Evolutionary conservation across 163 green algal species (phyloP).

Genomic region (Scenedesmus sp.): DNA sequence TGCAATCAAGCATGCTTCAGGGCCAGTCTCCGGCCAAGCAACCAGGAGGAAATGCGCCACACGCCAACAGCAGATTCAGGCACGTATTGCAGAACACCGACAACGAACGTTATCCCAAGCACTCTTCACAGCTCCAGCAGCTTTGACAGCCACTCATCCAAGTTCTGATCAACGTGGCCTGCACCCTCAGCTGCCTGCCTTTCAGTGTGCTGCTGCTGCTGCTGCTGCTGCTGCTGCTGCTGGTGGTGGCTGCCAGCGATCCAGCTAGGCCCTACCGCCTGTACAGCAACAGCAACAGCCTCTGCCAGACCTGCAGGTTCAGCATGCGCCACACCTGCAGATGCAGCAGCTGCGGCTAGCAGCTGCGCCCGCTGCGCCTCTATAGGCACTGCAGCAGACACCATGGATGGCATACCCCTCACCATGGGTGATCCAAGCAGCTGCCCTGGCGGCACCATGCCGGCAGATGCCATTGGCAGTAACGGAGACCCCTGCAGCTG

Average conservation of each 20-base stretch:
- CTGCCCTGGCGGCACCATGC: neutral
- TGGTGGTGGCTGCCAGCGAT: neutral
- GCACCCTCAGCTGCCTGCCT: neutral
- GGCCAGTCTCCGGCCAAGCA: no score
- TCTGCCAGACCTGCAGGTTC: neutral
- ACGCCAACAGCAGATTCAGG: neutral
- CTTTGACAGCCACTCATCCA: conserved; percentile 29
- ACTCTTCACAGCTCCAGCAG: neutral
- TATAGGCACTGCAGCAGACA: neutral
- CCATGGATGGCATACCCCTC: neutral
- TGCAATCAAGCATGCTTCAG: neutral
- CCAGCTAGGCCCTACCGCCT: neutral
- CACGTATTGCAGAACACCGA: neutral
- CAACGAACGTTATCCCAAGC: neutral
- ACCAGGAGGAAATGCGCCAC: neutral
- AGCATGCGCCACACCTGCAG: neutral
- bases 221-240: neutral
- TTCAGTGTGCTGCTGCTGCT: neutral
- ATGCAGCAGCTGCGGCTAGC: neutral
- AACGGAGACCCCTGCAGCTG: neutral
- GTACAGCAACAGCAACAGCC: neutral
- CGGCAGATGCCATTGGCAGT: neutral
- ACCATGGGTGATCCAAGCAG: neutral
- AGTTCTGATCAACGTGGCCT: neutral
- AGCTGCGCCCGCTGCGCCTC: neutral